These are phyloP conservation scores for Prunus fruticosa DNA, from an alignment of 306 rosid species.

Conservation along the genomic window DNA sequence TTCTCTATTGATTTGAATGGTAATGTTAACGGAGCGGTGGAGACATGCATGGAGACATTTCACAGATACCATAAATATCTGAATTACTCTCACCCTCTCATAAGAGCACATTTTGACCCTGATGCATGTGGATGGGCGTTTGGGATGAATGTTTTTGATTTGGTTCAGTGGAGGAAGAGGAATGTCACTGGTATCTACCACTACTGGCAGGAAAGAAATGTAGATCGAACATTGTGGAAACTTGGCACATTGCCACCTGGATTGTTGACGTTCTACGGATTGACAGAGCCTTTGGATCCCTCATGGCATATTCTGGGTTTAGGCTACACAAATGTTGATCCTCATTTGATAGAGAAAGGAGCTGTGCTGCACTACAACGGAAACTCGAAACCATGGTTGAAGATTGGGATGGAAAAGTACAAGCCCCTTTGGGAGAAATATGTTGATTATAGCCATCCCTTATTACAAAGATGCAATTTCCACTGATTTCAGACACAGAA, in stretches of 20 bases:
- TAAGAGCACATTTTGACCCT: constrained; percentile 75
- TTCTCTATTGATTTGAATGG: constrained; percentile 68
- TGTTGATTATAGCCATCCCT: constrained; percentile 66
- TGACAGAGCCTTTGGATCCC: constrained; percentile 78
- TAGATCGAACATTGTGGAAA: constrained; percentile 84
- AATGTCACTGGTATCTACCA: constrained; percentile 92
- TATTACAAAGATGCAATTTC: constrained; percentile 70
- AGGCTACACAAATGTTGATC: constrained; percentile 82
- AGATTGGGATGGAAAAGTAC: constrained; percentile 89
- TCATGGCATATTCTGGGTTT: constrained; percentile 85
- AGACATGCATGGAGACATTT: constrained; percentile 96
- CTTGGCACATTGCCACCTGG: constrained; percentile 95
- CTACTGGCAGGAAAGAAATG: constrained; percentile 86
- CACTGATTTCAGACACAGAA: constrained; percentile 42
- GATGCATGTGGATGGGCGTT: constrained; percentile 99
- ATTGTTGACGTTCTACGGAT: constrained; percentile 76
- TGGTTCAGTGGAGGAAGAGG: constrained; percentile 86
- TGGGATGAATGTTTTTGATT: constrained; percentile 89
- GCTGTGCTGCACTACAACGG: constrained; percentile 89
- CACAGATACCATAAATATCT: constrained; percentile 85
- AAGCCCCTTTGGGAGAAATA: constrained; percentile 84
- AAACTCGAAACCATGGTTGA: constrained; percentile 93
- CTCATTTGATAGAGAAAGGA: constrained; percentile 65
- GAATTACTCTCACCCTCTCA: constrained; percentile 87
- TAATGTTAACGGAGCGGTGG: constrained; percentile 88